A percentile compares a stretch with the other conserved stretches of the same genome.
Evolutionary conservation across 2,329 filamentous ascomycete species (phyloP).

Genomic region (Colletotrichum sp.): DNA sequence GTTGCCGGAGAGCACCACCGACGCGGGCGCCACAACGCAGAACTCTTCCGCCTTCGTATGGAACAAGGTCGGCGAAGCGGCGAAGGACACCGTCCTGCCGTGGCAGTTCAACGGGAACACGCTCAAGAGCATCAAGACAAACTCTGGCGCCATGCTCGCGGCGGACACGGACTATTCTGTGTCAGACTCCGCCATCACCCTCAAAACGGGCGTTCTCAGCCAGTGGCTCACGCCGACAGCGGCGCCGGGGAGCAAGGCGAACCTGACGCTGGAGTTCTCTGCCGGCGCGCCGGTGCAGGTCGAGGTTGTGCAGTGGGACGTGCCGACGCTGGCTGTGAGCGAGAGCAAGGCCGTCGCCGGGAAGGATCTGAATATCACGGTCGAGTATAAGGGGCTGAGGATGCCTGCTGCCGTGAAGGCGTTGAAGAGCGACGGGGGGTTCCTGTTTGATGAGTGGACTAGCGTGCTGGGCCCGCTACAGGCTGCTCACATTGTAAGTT

Average conservation of each 20-base stretch:
- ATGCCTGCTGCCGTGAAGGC: slow-evolving; percentile 57
- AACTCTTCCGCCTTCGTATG: slow-evolving; percentile 59
- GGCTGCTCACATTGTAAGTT: slow-evolving; percentile 43
- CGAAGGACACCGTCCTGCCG: slow-evolving; percentile 47
- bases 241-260: slow-evolving; percentile 50
- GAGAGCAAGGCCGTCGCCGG: slow-evolving; percentile 24
- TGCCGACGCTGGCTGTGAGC: slow-evolving; percentile 39
- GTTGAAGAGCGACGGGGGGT: slow-evolving; percentile 49
- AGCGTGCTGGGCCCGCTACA: slow-evolving; percentile 56
- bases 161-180: slow-evolving; percentile 51
- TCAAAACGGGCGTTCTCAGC: slow-evolving; percentile 50
- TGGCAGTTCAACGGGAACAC: slow-evolving; percentile 62
- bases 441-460: slow-evolving; percentile 63
- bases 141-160: slow-evolving; percentile 31
- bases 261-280: slow-evolving; percentile 58
- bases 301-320: slow-evolving; percentile 57
- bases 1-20: slow-evolving; percentile 56
- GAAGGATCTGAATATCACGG: slow-evolving; percentile 49
- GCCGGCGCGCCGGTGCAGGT: slow-evolving; percentile 51
- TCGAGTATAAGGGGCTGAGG: slow-evolving; percentile 56
- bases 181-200: slow-evolving; percentile 47
- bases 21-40: slow-evolving; percentile 48
- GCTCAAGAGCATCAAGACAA: slow-evolving; percentile 40
- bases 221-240: slow-evolving; percentile 45
- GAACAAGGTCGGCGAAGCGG: slow-evolving; percentile 50